These are phyloP conservation scores for Komagataella pseudopastoris DNA, from an alignment of 805 yeast species.

Conservation along the genomic window DNA sequence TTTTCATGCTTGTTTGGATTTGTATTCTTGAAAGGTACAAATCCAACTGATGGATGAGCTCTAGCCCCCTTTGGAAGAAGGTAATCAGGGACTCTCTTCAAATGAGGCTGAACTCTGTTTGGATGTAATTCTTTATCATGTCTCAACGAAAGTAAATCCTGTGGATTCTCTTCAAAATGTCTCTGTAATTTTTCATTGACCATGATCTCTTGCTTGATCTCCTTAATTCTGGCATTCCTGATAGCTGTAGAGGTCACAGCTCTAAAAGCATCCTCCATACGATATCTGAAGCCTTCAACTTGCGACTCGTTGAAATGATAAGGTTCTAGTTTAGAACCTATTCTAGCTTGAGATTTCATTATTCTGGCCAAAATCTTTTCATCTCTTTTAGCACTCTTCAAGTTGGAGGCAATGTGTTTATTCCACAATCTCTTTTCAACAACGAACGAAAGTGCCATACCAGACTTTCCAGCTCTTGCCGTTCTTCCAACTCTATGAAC, in stretches of 20 bases:
- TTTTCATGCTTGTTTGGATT: slow-evolving; percentile 21
- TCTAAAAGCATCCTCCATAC: slow-evolving; percentile 95
- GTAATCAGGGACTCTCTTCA: slow-evolving; percentile 88
- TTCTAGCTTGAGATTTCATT: slow-evolving; percentile 57
- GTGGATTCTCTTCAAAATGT: slow-evolving; percentile 95
- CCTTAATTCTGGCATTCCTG: slow-evolving; percentile 87
- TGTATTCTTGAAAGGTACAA: slow-evolving; percentile 57
- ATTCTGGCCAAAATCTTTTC: slow-evolving; percentile 76
- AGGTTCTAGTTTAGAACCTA: slow-evolving; percentile 69
- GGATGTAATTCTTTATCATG: slow-evolving; percentile 87
- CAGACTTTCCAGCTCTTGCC: slow-evolving; percentile 93
- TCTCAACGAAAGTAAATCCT: slow-evolving; percentile 75
- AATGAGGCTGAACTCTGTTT: slow-evolving; percentile 67
- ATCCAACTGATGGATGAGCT: slow-evolving; percentile 41
- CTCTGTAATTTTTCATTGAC: slow-evolving; percentile 84
- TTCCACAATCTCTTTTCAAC: slow-evolving; percentile 77
- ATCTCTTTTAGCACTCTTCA: slow-evolving; percentile 62
- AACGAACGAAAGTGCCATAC: slow-evolving; percentile 88
- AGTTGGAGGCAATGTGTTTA: slow-evolving; percentile 70
- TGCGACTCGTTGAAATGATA: slow-evolving; percentile 86
- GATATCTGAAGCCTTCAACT: slow-evolving; percentile 89
- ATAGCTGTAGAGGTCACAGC: slow-evolving; percentile 83
- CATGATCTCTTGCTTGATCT: slow-evolving; percentile 74
- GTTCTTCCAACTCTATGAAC: slow-evolving; percentile 94
- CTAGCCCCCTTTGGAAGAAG: slow-evolving; percentile 73